These are phyloP conservation scores for Grosmannia serpens DNA, from an alignment of 2,329 filamentous ascomycete genomes.

Conservation along the genomic window DNA sequence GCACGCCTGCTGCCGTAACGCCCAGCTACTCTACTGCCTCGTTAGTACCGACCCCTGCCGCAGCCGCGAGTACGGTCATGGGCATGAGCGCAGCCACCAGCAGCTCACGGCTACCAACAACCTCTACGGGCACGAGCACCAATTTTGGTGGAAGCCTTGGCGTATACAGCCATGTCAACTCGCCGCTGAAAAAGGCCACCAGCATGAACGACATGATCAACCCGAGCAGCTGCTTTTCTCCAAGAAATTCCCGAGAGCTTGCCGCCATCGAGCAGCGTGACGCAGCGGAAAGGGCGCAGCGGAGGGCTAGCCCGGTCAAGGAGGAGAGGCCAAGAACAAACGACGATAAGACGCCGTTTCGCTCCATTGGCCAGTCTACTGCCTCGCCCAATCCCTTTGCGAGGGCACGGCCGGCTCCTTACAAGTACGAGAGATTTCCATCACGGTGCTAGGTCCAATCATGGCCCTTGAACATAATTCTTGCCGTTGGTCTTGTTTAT, in stretches of 20 bases:
- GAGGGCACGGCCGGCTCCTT: conserved; percentile 22
- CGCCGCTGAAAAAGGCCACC: conserved; percentile 67
- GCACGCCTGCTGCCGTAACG: conserved; percentile 8
- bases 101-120: conserved; percentile 12
- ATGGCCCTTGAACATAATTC: neutral
- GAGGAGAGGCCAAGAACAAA: conserved; percentile 15
- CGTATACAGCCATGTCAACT: conserved; percentile 67
- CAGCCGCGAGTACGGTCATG: conserved; percentile 1
- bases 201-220: conserved; percentile 48
- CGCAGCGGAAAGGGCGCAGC: conserved; percentile 20
- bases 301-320: conserved; percentile 30
- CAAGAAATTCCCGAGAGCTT: conserved; percentile 51
- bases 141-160: conserved; percentile 64
- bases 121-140: conserved; percentile 12
- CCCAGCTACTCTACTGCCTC: neutral
- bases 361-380: neutral
- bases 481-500: neutral
- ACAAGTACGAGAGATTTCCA: conserved; percentile 31
- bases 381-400: conserved; percentile 25
- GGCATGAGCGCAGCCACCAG: conserved; percentile 11
- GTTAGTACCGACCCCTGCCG: neutral
- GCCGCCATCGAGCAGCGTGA: conserved; percentile 42
- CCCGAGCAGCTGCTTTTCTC: conserved; percentile 29
- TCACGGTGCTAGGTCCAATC: conserved; percentile 12
- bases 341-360: neutral